A percentile compares a stretch with the other conserved stretches of the same genome.
These are phyloP conservation scores for Smithsoniella earleae DNA, from an alignment of 163 green algal species.

Conservation along the genomic window DNA sequence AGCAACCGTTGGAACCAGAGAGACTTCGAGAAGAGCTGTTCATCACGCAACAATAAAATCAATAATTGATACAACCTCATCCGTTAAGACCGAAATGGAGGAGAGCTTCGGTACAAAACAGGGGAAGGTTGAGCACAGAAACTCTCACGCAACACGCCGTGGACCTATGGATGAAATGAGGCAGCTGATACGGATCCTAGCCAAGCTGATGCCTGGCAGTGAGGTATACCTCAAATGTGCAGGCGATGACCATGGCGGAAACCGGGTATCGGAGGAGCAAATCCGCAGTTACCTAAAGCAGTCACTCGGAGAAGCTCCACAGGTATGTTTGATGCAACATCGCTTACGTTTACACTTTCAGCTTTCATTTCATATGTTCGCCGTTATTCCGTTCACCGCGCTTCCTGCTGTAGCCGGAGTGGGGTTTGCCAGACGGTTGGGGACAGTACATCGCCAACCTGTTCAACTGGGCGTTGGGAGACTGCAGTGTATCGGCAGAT, in stretches of 20 bases:
- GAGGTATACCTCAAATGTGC: conserved; percentile 3
- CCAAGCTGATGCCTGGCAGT: conserved; percentile 51
- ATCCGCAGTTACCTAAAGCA: conserved; percentile 69
- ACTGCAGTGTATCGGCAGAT: conserved; percentile 45
- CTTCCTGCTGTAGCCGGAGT: no score
- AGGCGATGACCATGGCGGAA: conserved; percentile 46
- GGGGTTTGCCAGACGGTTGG: conserved; percentile 69
- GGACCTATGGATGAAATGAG: conserved; percentile 87
- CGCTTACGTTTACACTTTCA: no score
- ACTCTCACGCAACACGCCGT: conserved; percentile 47
- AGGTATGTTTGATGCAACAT: no score
- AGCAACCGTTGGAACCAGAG: no score
- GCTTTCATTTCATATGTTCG: no score
- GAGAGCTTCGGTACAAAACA: no score
- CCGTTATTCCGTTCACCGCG: no score
- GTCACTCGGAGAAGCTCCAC: conserved; percentile 58
- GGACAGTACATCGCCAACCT: conserved; percentile 60
- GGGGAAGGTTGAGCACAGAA: conserved; percentile 45
- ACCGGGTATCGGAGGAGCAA: conserved; percentile 72
- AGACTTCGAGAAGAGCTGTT: no score
- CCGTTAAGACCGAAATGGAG: no score
- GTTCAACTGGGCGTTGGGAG: conserved; percentile 58
- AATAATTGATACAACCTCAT: no score
- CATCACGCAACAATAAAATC: no score
- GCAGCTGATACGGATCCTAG: conserved; percentile 73